These are phyloP conservation scores for Truncatella angustata DNA, from an alignment of 2,329 filamentous ascomycete species.

Conservation along the genomic window DNA sequence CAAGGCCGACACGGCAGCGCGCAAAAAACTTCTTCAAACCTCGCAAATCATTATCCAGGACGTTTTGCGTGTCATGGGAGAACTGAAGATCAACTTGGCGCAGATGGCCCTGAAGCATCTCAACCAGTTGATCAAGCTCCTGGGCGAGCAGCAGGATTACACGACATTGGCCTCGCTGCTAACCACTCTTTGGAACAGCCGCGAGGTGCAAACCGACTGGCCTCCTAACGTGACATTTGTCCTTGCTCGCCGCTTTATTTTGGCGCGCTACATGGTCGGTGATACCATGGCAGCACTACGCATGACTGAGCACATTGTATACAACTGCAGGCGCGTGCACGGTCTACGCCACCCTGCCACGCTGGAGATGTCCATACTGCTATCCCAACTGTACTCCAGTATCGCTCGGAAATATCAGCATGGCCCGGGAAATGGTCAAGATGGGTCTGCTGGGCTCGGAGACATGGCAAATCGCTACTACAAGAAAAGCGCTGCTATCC, in stretches of 20 bases:
- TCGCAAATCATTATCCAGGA: constrained; percentile 39
- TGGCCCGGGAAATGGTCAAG: constrained; percentile 28
- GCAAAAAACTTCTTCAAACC: constrained; percentile 36
- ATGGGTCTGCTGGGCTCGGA: constrained; percentile 26
- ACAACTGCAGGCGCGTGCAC: constrained; percentile 23
- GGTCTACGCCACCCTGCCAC: constrained; percentile 19
- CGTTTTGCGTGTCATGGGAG: constrained; percentile 25
- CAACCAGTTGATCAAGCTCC: constrained; percentile 37
- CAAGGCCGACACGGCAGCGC: constrained; percentile 29
- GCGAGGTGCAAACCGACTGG: constrained; percentile 18
- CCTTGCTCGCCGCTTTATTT: constrained; percentile 18
- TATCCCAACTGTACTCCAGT: constrained; percentile 22
- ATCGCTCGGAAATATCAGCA: constrained; percentile 32
- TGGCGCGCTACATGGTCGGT: constrained; percentile 18
- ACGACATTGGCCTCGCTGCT: constrained; percentile 36
- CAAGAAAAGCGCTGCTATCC: constrained; percentile 33
- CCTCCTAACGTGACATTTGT: constrained; percentile 12
- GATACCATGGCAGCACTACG: constrained; percentile 17
- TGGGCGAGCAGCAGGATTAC: constrained; percentile 44
- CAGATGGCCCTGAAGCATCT: constrained; percentile 37
- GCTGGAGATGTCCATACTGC: constrained; percentile 20
- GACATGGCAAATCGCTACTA: constrained; percentile 35
- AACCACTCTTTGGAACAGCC: constrained; percentile 30
- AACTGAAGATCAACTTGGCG: constrained; percentile 39
- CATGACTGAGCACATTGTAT: constrained; percentile 23